Evolutionary conservation across 225 moss, liverwort and hornwort species (phyloP), one percentile per base, ranked within the genome.

Genomic region (Sphagnum tenellum): DNA sequence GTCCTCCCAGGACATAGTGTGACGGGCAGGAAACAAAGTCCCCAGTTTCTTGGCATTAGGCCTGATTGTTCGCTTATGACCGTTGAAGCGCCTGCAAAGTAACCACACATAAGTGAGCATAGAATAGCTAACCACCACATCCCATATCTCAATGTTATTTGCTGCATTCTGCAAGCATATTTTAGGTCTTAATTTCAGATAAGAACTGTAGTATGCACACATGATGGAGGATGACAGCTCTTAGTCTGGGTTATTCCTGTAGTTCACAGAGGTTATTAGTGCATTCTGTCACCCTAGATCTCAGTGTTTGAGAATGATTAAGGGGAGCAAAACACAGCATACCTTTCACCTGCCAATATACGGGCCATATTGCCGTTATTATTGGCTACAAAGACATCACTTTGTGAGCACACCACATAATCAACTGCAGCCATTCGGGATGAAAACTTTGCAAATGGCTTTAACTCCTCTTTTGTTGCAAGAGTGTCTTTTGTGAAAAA

Each of bases 321-420:
- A 44, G 58, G 58, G 44, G 7, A 58, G 58, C 58, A 58, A 44
- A 55, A 53, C 48, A 65, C 55, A 5, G 8, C 7, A 56, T 65
- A 91, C 89, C 92, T 87, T 71, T 89, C 87, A 6, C 92, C 92
- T 9, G 92, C 87, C 12, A 92, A 73, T 45, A 92, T 88, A 9
- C 79, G 76, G 29, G 92, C 89, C 92, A 92, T 92, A 66, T 92
- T 92, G 50, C 89, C 92, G 46, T 92, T 92, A 75, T 92, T 92
- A 68, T 92, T 92, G 44, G 92, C 82, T 59, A 89, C 92, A 64
- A 92, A 92, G 4, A 89, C 92, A 66, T 92, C 81, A 57, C 89
- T 84, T 45, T 86, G 81, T 49, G 89, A 85, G 67, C 92, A 92
- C 50, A 89, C 92, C 5, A 82, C 76, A 8, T 89, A 89, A 60